Conservation (phyloP, 306 rosid genomes). For the Trichosanthes cucumerina region DNA sequence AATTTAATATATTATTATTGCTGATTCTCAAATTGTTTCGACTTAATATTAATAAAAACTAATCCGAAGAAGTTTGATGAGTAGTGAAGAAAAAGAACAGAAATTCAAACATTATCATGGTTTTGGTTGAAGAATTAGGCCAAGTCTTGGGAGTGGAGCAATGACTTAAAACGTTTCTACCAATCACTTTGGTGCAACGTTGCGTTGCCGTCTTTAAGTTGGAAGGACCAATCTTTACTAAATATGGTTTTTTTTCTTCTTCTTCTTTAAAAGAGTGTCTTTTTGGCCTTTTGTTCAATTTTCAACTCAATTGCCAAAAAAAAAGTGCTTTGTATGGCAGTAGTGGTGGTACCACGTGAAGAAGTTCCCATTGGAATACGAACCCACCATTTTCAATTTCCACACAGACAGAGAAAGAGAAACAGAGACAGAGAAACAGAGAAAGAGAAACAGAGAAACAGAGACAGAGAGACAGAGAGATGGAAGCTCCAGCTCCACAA, state of each 20-base stretch:
- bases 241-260: too few species aligned
- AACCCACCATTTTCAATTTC: background rate
- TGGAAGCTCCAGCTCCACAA: conserved; percentile 71
- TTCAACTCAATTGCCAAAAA: background rate
- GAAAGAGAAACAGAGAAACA: conserved; percentile 20
- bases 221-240: background rate
- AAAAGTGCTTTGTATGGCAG: background rate
- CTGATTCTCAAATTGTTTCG: background rate
- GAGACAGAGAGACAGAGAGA: conserved; percentile 17
- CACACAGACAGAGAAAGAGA: conserved; percentile 10
- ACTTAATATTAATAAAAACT: background rate
- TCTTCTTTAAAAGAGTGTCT: background rate
- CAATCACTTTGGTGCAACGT: background rate
- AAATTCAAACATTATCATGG: too few species aligned
- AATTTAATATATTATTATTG: too few species aligned
- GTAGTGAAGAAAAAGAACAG: background rate
- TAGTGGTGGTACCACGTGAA: background rate
- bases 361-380: background rate
- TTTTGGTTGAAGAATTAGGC: too few species aligned
- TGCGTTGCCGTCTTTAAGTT: background rate
- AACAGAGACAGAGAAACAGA: conserved; percentile 15
- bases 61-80: too few species aligned
- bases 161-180: background rate
- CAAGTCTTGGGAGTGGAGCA: background rate
- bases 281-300: background rate